Evolutionary conservation across 805 yeast genomes (phyloP).

Genomic region (Myxozyma neotropica): DNA sequence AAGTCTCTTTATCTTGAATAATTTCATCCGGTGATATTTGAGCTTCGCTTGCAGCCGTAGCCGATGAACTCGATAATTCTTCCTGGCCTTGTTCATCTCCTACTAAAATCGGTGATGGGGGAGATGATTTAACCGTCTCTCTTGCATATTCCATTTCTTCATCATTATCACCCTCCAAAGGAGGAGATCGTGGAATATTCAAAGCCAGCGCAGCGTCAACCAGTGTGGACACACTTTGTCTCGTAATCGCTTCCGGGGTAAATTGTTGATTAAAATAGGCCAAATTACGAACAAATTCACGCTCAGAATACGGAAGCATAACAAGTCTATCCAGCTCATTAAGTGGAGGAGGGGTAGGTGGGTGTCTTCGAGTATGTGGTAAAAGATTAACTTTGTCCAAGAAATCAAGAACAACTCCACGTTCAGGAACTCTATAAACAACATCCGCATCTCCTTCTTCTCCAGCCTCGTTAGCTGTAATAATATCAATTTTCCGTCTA

Average conservation of each 20-base stretch:
- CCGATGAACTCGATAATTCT: not conserved
- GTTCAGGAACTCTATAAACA: slow-evolving; percentile 68
- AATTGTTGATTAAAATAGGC: slow-evolving; percentile 36
- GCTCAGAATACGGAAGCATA: slow-evolving; percentile 24
- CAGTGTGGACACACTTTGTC: slow-evolving; percentile 23
- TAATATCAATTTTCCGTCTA: not conserved
- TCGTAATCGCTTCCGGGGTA: slow-evolving; percentile 22
- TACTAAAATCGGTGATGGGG: not conserved
- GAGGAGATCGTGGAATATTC: not conserved
- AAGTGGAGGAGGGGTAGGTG: slow-evolving; percentile 11
- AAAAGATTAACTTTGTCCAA: slow-evolving; percentile 52
- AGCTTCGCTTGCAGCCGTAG: not conserved
- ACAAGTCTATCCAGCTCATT: slow-evolving; percentile 28
- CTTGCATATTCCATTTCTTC: slow-evolving; percentile 3
- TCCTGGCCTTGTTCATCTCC: not conserved
- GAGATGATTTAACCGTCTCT: not conserved
- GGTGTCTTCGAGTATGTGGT: slow-evolving; percentile 9
- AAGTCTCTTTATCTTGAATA: slow-evolving; percentile 45
- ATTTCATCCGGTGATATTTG: not conserved
- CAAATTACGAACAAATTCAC: slow-evolving; percentile 31
- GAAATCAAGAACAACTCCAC: slow-evolving; percentile 69
- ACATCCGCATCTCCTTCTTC: slow-evolving; percentile 46
- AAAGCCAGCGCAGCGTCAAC: slow-evolving; percentile 26
- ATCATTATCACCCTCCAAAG: not conserved
- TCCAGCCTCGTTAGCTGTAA: slow-evolving; percentile 35